Base-by-base conservation (phyloP, 2,329 filamentous ascomycete genomes). In the Rugonectria rugulosa region DNA sequence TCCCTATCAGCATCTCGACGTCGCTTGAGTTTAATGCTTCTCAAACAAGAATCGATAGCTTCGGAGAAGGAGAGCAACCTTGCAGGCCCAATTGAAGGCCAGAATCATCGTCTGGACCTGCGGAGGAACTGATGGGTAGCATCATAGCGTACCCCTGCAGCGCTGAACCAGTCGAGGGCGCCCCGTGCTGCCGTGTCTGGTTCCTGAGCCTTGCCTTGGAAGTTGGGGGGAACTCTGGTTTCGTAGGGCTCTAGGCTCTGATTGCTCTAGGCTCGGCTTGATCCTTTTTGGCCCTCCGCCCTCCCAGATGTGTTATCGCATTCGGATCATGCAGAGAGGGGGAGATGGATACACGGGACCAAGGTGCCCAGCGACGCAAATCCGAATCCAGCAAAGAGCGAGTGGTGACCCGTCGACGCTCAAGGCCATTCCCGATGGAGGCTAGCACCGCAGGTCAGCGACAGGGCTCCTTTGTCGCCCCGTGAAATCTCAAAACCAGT, bases 341-440 rank as follows among this genome's bases (percentile, higher is more conserved):
- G 49, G 41, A 41, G 42, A 42, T 12, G 34, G 26, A 43, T 54
- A 54, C 51, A 36, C 37, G 44, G 38, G 17, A 23, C 44, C 42
- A 48, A 48, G 27, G 51, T 43, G 48, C 51, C 51, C 44, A 44
- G 44, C 29, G 11, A 20, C 36, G 44, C 52, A 54, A 49, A 50
- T 50, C 53, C 53, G 24, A 50, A 41, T 56, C 40, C n/a, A 50
- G 45, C 27, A 46, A 43, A 32, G 53, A 40, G 32, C 53, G 40
- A 50, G 41, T 27, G 41, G 41, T 32, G 52, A 37, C 45, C 52
- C 38, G 45, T 45, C 45, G 8, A 14, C 17, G 5, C 10, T 15
- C 5, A 32, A 6, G 2, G 20, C 38, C 15, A 55, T 42, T 3
- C 52, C 10, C 11, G 12, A 44, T 19, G 4, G 8, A 15, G 26